Evolutionary conservation across 345 rosid genomes (phyloP), one percentile per base, ranked within the genome.

Genomic region (Mangifera indica): DNA sequence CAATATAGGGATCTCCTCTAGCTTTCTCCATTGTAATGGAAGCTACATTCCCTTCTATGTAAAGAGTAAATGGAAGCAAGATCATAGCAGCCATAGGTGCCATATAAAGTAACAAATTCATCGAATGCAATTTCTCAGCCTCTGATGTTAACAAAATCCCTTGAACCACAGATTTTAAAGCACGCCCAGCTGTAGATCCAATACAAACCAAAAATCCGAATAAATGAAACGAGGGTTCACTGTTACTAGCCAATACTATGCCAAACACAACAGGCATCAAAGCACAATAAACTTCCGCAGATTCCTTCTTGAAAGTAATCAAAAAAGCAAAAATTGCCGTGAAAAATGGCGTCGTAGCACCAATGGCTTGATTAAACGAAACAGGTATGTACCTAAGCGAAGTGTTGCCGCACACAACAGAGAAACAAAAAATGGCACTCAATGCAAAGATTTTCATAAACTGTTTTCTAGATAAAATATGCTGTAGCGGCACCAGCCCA

Each of bases 341-440:
- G 82, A 95, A 95, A 70, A 95, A 95, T 0, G 99, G 99, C 61
- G 99, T 95, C 6, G 99, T 95, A 0, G 99, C 99, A n/a, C 98
- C 99, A 53, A 92, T 91, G 2, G 97, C 97, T 63, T 95, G 99
- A 52, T 95, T 95, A 64, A 95, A 95, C n/a, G 99, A 95, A 3
- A 95, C 97, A 11, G 99, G 99, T 42, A 95, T 84, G 86, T 95
- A 95, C 60, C 99, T 83, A 6, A 95, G 86, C 0, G 93, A 89
- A 18, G 98, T 95, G 79, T 95, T 95, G 3, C 99, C 99, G 60
- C 98, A 95, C 1, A 95, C 99, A 8, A 95, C 99, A 4, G 99
- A 95, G 75, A 95, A 88, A 72, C 97, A 92, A 63, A 95, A 95
- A 44, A 95, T 95, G 10, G 85, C 88, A 4, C 93, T 90, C 52